Conservation (phyloP, 2,329 filamentous ascomycete species). For the Rugonectria rugulosa region DNA sequence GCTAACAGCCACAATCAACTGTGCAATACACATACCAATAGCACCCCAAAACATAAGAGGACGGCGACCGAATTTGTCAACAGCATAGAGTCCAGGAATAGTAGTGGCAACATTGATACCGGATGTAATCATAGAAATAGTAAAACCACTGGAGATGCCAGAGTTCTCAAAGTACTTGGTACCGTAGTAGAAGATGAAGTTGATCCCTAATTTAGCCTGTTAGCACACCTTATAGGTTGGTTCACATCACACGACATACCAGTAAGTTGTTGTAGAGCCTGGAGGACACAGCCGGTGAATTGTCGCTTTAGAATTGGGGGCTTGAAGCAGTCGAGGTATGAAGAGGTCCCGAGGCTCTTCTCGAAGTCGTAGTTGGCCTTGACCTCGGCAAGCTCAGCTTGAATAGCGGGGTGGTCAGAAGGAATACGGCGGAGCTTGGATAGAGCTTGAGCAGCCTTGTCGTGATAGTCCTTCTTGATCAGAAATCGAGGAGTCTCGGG, state of each 20-base stretch:
- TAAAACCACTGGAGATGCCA: conserved; percentile 42
- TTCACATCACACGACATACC: conserved; percentile 8
- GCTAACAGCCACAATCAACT: conserved; percentile 65
- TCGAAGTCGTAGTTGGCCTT: conserved; percentile 70
- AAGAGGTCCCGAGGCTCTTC: conserved; percentile 55
- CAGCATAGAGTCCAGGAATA: conserved; percentile 42
- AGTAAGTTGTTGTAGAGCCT: conserved; percentile 55
- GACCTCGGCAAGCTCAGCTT: conserved; percentile 69
- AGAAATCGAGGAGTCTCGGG: conserved; percentile 76
- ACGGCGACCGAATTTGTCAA: conserved; percentile 51
- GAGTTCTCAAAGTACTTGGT: conserved; percentile 46
- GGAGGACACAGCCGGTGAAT: conserved; percentile 62
- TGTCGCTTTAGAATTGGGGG: conserved; percentile 66
- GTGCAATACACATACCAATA: conserved; percentile 63
- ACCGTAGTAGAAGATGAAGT: conserved; percentile 51
- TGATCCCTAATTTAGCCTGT: too few relatives aligned
- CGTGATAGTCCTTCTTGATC: conserved; percentile 60
- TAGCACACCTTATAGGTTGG: background rate
- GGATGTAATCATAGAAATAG: conserved; percentile 44
- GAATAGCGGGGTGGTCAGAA: conserved; percentile 61
- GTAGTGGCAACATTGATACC: conserved; percentile 45
- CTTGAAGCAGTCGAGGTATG: conserved; percentile 61
- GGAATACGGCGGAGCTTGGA: conserved; percentile 64
- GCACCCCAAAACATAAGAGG: conserved; percentile 71
- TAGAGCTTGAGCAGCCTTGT: conserved; percentile 50